Evolutionary conservation across 1,284 basidiomycete species (phyloP), one percentile per base, ranked within the genome.

Genomic region (Anthracocystis walkeri): DNA sequence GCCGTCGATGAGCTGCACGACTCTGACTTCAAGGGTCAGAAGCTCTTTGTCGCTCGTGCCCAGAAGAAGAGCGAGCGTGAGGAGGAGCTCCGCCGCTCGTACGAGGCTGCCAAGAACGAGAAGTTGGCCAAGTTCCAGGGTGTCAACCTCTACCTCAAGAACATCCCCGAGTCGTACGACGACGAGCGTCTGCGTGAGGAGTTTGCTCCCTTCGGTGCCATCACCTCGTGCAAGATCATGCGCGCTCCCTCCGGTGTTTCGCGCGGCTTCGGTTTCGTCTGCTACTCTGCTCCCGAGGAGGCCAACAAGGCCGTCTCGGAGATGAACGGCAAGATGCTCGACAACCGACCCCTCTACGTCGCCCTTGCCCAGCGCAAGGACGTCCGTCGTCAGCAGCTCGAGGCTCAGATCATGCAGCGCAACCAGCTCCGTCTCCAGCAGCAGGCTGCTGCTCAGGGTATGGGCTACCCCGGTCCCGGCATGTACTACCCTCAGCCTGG

Each of bases 321-420:
- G 89, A 97, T 99, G 95, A 99, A 99, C 90, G 97, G 97, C 90
- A 98, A 98, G 89, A 99, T 99, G 93, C 94, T 99, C 85, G 95
- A 96, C 79, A 91, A 92, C 84, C 99, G 99, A 88, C 97, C 97
- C 58, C 91, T 99, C 82, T 99, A 99, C 87, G 97, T 99, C 85
- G 96, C 96, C 58, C 91, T 98, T 70, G 97, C 97, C 80, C 97
- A 99, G 87, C 94, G 96, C 82, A 95, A 96, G 82, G 97, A 99
- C 85, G 94, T 96, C 81, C 93, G 97, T 85, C 91, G 96, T 84
- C 97, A 99, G 87, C 96, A 99, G 87, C 90, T 99, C 82, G 97
- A 99, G 89, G 95, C 93, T 83, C 97, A 99, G 75, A 81, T 85
- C 75, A 84, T 85, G 82, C 83, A 85, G 81, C 82, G 82, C 70